Base-by-base conservation (phyloP, 192 early-diverging fungal species). In the Geranomyces variabilis region DNA sequence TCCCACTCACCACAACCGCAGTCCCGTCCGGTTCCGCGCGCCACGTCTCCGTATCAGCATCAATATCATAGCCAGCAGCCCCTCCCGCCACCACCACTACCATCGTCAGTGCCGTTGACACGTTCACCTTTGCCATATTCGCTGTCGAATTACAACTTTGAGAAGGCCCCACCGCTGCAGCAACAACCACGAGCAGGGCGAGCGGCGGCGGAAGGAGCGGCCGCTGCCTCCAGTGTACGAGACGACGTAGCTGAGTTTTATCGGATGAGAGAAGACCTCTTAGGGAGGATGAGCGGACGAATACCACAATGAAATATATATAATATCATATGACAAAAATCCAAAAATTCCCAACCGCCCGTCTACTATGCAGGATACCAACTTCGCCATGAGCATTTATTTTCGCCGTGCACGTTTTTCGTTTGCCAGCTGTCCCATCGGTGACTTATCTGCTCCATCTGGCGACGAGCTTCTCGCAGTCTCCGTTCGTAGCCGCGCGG, bases 231-330 rank as follows among this genome's bases (percentile, higher is more conserved):
- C 21, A 31, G 28, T 24, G 66, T 67, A 30, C 47, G 45, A 22
- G 57, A 70, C 1, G 69, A 70, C 33, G 58, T 70, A 17, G 41
- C 26, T 29, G 41, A 43, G 45, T 70, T 70, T 29, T 70, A 70
- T 43, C 30, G 69, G 15, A 70, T 70, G 17, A 33, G 69, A 30
- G 45, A 70, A 14, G 58, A 44, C 17, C 13, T 70, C 41, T 45
- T 70, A 43, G 61, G 33, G 17, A 19, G 59, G n/a, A 47, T 70
- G 33, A 57, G 57, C 19, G 24, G 51, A 53, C n/a, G 51, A 26
- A 4, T 53, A 26, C 24, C n/a, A 17, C 51, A 53, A 17, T 41
- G 10, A 41, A 41, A 41, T 7, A 10, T 3, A 41, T 7, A 41
- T 41, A 41, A 41, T 41, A 7, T 7, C 10, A 41, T 41, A 41